phyloP scores from a whole-genome alignment of 2,329 filamentous ascomycete genomes.

The Escovopsis weberi region DNA sequence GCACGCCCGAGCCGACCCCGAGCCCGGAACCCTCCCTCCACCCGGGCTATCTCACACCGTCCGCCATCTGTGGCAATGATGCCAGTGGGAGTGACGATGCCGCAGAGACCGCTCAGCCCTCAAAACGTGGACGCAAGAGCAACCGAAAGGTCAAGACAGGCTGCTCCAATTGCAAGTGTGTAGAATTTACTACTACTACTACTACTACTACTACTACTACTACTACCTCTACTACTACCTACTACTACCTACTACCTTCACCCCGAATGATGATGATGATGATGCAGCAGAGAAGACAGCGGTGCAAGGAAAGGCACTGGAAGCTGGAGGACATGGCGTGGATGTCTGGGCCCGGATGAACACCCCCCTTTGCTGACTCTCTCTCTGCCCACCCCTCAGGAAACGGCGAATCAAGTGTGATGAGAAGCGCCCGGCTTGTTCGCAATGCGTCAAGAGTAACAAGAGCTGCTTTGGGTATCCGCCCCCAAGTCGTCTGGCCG shows the following conservation, averaged over 20 bases:
- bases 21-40: neutral
- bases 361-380: neutral
- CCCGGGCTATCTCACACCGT: neutral
- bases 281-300: neutral
- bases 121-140: conserved; percentile 35
- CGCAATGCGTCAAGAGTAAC: conserved; percentile 43
- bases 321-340: no score
- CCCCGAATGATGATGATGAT: neutral
- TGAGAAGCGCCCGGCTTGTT: conserved; percentile 45
- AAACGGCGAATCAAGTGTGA: conserved; percentile 52
- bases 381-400: conserved; percentile 20
- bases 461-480: conserved; percentile 48
- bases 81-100: neutral
- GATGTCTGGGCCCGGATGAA: neutral
- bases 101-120: neutral
- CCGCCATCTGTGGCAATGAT: neutral
- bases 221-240: neutral
- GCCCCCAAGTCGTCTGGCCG: conserved; percentile 34
- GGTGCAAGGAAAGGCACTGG: no score
- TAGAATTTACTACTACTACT: conserved; percentile 7
- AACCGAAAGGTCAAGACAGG: conserved; percentile 52
- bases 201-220: neutral
- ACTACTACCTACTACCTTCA: neutral
- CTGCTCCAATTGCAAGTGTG: conserved; percentile 55
- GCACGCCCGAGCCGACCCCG: conserved; percentile 4